A percentile compares a stretch with the other conserved stretches of the same genome.
Conservation (phyloP, 768 basidiomycete species). For the Agaricus blazei region DNA sequence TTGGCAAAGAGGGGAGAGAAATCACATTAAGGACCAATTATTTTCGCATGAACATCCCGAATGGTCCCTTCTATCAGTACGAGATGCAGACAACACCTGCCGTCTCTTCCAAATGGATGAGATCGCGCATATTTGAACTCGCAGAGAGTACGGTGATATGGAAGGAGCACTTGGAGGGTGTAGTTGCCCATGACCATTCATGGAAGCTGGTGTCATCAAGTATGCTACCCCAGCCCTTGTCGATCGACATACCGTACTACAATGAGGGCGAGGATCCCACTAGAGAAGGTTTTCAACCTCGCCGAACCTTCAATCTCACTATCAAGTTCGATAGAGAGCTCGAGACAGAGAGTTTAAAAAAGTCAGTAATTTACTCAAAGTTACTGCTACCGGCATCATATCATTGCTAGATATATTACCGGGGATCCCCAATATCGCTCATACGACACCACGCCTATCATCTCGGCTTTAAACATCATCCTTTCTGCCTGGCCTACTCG, state of each 20-base stretch:
- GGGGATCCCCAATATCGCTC: slow-evolving; percentile 51
- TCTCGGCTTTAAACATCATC: slow-evolving; percentile 63
- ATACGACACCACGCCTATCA: slow-evolving; percentile 51
- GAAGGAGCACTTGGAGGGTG: slow-evolving; percentile 34
- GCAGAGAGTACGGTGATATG: slow-evolving; percentile 52
- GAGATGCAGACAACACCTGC: slow-evolving; percentile 49
- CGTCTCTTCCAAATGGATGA: slow-evolving; percentile 46
- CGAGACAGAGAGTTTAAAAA: slow-evolving; percentile 45
- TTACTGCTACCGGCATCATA: slow-evolving; percentile 14
- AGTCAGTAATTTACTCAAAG: slow-evolving; percentile 14
- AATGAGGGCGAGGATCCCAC: slow-evolving; percentile 48
- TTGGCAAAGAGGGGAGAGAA: slow-evolving; percentile 42
- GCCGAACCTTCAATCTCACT: slow-evolving; percentile 43
- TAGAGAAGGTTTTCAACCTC: slow-evolving; percentile 21
- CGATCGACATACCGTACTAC: slow-evolving; percentile 38
- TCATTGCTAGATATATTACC: slow-evolving; percentile 38
- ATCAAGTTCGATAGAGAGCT: slow-evolving; percentile 39
- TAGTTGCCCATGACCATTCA: slow-evolving; percentile 53
- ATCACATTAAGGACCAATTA: slow-evolving; percentile 63
- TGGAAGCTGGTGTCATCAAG: slow-evolving; percentile 45
- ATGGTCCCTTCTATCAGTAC: slow-evolving; percentile 55
- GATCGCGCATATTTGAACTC: slow-evolving; percentile 57
- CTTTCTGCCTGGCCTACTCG: slow-evolving; percentile 51
- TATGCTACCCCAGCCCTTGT: slow-evolving; percentile 39
- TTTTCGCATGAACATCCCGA: slow-evolving; percentile 53